A percentile compares a stretch with the other conserved stretches of the same genome.
These are phyloP conservation scores for Talaromyces verruculosus DNA, from an alignment of 2,329 filamentous ascomycete genomes.

Conservation along the genomic window DNA sequence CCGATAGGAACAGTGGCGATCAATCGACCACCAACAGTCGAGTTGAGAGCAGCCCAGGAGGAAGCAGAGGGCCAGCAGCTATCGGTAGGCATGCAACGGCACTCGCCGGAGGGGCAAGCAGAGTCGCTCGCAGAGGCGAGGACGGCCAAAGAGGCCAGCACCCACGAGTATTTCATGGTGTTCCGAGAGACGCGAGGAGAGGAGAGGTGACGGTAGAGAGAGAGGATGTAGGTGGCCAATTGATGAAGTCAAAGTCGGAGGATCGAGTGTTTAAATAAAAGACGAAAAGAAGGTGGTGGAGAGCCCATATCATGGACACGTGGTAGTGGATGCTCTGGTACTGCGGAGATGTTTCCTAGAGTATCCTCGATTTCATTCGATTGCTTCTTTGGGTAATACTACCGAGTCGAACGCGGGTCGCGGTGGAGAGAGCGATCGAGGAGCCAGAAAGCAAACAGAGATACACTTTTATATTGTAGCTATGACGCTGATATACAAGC, in stretches of 20 bases:
- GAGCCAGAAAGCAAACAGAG: not conserved
- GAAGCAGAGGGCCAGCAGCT: conserved; percentile 41
- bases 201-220: not conserved
- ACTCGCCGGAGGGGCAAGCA: not conserved
- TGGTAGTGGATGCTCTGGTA: not conserved
- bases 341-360: conserved; percentile 11
- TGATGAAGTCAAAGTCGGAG: not conserved
- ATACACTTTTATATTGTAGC: not conserved
- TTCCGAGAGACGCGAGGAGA: not conserved
- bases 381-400: conserved; percentile 1
- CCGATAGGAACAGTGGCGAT: conserved; percentile 36
- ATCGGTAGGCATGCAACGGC: conserved; percentile 30
- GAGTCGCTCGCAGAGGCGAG: not conserved
- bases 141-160: not conserved
- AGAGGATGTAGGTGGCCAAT: not conserved
- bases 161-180: conserved; percentile 13
- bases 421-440: conserved; percentile 4
- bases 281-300: not conserved
- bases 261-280: not conserved
- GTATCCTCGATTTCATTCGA: not conserved
- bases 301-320: not conserved
- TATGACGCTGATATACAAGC: not conserved
- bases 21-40: conserved; percentile 39
- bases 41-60: conserved; percentile 41
- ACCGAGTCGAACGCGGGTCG: not conserved